Conservation (phyloP, 257 asterid genomes). For the Solanum acaule region DNA sequence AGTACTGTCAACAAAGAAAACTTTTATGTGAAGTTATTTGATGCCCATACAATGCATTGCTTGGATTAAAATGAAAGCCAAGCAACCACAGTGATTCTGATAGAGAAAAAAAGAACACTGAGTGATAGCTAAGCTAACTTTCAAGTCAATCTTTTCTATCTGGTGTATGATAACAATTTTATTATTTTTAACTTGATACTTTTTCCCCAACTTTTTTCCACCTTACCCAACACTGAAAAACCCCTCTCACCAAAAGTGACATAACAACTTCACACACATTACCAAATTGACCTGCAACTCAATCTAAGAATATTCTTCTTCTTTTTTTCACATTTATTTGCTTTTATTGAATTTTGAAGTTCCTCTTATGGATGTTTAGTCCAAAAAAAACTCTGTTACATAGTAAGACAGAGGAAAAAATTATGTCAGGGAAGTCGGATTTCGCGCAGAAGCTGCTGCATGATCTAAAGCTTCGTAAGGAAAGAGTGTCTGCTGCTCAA, state of each 20-base stretch:
- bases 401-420: background rate
- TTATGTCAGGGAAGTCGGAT: slow-evolving; percentile 58
- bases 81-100: slow-evolving; percentile 5
- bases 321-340: slow-evolving; percentile 3
- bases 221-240: slow-evolving; percentile 24
- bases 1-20: background rate
- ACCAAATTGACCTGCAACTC: slow-evolving; percentile 14
- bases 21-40: background rate
- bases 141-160: slow-evolving; percentile 22
- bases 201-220: too few species aligned
- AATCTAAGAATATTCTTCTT: slow-evolving; percentile 17
- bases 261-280: slow-evolving; percentile 2
- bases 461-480: slow-evolving; percentile 73
- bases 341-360: background rate
- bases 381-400: background rate
- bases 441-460: slow-evolving; percentile 82
- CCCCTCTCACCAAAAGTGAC: slow-evolving; percentile 21
- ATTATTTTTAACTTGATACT: background rate
- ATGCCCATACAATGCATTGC: slow-evolving; percentile 14
- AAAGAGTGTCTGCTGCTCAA: slow-evolving; percentile 47
- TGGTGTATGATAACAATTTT: background rate
- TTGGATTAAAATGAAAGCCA: slow-evolving; percentile 29
- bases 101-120: background rate
- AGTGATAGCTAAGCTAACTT: slow-evolving; percentile 17
- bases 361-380: background rate